phyloP scores from a whole-genome alignment of 2,329 filamentous ascomycete genomes.

The Pseudophaeomoniella oleicola region DNA sequence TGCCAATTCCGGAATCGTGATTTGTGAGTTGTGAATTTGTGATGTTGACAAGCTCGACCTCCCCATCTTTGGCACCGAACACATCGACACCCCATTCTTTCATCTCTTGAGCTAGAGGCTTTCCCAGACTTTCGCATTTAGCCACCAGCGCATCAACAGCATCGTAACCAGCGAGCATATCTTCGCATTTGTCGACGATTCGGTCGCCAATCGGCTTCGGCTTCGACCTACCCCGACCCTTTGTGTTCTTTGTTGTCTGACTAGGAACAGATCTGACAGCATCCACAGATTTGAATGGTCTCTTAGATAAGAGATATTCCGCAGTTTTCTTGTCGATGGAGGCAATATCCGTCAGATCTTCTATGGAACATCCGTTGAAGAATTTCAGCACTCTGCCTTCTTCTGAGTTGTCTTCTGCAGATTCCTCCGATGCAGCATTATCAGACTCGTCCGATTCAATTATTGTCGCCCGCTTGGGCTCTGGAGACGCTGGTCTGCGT shows the following conservation, averaged over 20 bases:
- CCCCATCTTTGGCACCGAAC: conserved; percentile 46
- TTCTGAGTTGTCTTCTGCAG: conserved; percentile 22
- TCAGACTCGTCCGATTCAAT: conserved; percentile 28
- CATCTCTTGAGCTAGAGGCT: conserved; percentile 50
- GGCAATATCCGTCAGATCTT: conserved; percentile 70
- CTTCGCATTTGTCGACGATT: conserved; percentile 50
- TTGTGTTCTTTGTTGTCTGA: conserved; percentile 32
- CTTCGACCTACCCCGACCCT: conserved; percentile 32
- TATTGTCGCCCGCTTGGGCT: no score
- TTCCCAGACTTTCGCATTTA: conserved; percentile 59
- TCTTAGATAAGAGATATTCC: conserved; percentile 52
- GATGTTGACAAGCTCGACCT: conserved; percentile 45
- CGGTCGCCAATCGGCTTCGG: conserved; percentile 49
- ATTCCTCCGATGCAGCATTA: conserved; percentile 23
- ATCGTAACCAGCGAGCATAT: conserved; percentile 67
- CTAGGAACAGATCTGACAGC: conserved; percentile 52
- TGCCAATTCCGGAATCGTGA: conserved; percentile 57
- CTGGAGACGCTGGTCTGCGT: no score
- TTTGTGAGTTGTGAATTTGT: conserved; percentile 24
- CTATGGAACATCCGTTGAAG: conserved; percentile 63
- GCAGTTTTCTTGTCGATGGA: conserved; percentile 57
- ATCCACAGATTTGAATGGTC: conserved; percentile 57
- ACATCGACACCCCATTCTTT: conserved; percentile 53
- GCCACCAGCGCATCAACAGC: conserved; percentile 72
- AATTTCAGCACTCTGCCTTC: conserved; percentile 55